These are phyloP conservation scores for Pueraria montana DNA, from an alignment of 306 rosid genomes.

Conservation along the genomic window DNA sequence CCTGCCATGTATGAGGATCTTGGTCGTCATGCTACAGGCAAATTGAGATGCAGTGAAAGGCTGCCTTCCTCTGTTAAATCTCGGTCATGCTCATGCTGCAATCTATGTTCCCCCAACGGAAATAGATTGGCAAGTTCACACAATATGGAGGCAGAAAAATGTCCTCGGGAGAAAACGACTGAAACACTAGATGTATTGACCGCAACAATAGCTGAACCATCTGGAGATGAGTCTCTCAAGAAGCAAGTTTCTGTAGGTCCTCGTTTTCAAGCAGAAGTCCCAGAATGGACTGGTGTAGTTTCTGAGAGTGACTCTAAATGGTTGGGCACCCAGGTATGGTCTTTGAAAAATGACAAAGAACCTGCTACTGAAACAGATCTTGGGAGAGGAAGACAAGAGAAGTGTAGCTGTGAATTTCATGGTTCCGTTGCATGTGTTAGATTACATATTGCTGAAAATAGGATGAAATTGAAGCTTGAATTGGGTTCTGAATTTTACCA, in stretches of 20 bases:
- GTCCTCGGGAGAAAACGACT: slow-evolving; percentile 46
- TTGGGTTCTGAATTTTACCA: slow-evolving; percentile 71
- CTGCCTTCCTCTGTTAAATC: slow-evolving; percentile 50
- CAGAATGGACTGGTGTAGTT: slow-evolving; percentile 75
- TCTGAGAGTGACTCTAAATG: slow-evolving; percentile 79
- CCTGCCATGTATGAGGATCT: slow-evolving; percentile 86
- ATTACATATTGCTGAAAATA: slow-evolving; percentile 85
- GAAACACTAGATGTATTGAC: slow-evolving; percentile 35
- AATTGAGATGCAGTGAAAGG: slow-evolving; percentile 71
- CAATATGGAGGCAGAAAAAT: slow-evolving; percentile 47
- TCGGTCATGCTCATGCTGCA: slow-evolving; percentile 63
- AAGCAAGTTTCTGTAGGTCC: slow-evolving; percentile 67
- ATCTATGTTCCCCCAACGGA: slow-evolving; percentile 52
- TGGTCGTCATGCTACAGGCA: slow-evolving; percentile 51
- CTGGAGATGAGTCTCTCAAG: slow-evolving; percentile 41
- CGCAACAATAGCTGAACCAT: neutral
- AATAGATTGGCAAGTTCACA: slow-evolving; percentile 40
- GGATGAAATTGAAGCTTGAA: slow-evolving; percentile 78
- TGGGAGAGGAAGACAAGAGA: slow-evolving; percentile 65
- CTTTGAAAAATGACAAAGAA: slow-evolving; percentile 47
- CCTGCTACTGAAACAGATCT: slow-evolving; percentile 31
- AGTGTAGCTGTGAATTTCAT: slow-evolving; percentile 65
- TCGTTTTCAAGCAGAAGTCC: slow-evolving; percentile 74
- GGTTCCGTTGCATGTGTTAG: slow-evolving; percentile 84
- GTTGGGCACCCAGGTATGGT: slow-evolving; percentile 79